Conservation (phyloP, 2,329 filamentous ascomycete genomes). For the Penicillium sp. region DNA sequence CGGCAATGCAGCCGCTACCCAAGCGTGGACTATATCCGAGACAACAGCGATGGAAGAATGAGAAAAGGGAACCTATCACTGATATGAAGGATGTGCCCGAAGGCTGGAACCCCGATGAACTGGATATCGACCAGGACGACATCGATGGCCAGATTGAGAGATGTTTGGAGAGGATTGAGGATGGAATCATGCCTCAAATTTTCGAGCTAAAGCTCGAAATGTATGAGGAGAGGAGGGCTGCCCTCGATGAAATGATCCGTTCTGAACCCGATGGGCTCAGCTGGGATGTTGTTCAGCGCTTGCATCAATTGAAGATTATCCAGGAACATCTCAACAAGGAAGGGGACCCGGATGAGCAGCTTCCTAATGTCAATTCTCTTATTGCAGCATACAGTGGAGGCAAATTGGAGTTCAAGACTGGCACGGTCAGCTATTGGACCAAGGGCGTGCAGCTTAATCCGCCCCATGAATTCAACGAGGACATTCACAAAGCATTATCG, state of each 20-base stretch:
- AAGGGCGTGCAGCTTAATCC: constrained; percentile 5
- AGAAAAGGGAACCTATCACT: not conserved
- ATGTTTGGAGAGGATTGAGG: constrained; percentile 1
- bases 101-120: not conserved
- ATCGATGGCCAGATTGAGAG: not conserved
- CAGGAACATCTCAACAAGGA: not conserved
- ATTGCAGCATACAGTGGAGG: constrained; percentile 1
- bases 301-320: not conserved
- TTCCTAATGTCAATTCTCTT: constrained; percentile 2
- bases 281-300: not conserved
- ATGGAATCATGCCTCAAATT: not conserved
- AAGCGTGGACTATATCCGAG: not conserved
- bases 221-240: not conserved
- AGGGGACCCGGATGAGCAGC: constrained; percentile 3
- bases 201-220: not conserved
- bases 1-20: not conserved
- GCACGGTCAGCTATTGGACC: constrained; percentile 12
- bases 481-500: not conserved
- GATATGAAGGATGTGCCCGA: not conserved
- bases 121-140: not conserved
- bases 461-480: constrained; percentile 1
- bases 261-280: not conserved
- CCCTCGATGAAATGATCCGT: not conserved
- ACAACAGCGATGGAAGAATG: not conserved
- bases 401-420: not conserved